These are phyloP conservation scores for Eimeria sp. DNA, from an alignment of 169 alveolate species.

Conservation along the genomic window DNA sequence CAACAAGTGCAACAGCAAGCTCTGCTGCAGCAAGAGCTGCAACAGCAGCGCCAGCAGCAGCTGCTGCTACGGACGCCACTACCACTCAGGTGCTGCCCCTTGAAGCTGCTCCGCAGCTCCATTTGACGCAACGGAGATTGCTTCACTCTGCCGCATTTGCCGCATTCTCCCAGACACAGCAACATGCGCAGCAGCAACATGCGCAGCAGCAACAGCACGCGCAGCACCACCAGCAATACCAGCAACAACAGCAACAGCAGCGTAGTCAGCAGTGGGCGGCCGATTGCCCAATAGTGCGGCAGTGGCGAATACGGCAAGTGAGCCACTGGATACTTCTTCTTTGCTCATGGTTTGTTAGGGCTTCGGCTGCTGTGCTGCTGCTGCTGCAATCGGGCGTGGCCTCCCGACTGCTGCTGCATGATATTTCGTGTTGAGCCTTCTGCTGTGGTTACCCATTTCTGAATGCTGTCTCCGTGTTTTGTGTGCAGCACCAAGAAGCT, in stretches of 20 bases:
- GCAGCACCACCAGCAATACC: no score
- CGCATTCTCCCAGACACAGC: neutral
- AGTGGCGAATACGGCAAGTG: no score
- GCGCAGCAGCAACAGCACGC: no score
- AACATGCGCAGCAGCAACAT: neutral
- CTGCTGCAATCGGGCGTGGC: neutral
- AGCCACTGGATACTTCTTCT: no score
- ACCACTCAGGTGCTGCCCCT: neutral
- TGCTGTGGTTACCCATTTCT: neutral
- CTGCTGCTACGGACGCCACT: neutral
- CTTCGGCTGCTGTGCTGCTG: neutral
- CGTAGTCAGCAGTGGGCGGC: no score
- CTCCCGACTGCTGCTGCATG: no score
- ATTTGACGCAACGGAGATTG: neutral
- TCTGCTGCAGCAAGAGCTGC: neutral
- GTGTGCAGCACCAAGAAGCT: neutral
- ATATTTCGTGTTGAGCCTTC: no score
- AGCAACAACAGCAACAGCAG: no score
- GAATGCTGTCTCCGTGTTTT: neutral
- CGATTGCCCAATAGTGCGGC: no score
- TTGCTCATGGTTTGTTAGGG: neutral
- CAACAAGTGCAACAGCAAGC: neutral
- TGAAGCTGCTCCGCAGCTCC: neutral
- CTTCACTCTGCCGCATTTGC: neutral
- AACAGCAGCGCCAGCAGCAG: neutral